Evolutionary conservation across 192 early-diverging fungal species (phyloP), one percentile per base, ranked within the genome.

Genomic region (Rhizophagus sp.): DNA sequence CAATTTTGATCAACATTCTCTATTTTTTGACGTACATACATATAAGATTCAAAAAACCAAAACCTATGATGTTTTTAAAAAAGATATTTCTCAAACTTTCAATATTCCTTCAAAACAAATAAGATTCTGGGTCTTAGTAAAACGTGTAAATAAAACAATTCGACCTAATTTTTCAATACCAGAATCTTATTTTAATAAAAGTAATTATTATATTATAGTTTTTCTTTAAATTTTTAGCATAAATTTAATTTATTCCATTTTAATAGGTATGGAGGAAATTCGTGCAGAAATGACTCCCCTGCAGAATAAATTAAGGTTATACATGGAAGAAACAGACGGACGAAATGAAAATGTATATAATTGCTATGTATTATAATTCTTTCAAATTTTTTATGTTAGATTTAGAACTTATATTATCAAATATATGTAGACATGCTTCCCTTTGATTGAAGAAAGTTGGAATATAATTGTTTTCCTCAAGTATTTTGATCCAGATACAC

Each of bases 71-170:
- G 83, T 78, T 22, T 92, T 90, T 74, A 89, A 91, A 83, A 71
- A 84, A 44, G 80, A 81, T 3, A 82, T 95, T 15, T 88, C 88
- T 19, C 66, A 83, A 36, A 72, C 80, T 36, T 82, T 90, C 62
- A 83, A 85, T 41, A 62, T 90, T 13, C 76, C 88, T 0, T 80
- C 83, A 2, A 89, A 87, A 12, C 83, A 88, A 49, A 87, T 97
- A 68, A 89, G 96, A 12, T 80, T 98, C 69, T 99, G 98, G 98
- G 87, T 88, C 0, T 86, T 98, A 79, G 93, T 95, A 17, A 92
- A 92, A 25, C 91, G 98, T 8, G 91, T 96, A 83, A 99, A 99
- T 87, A 93, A 93, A 83, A 98, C 98, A 4, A 82, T 95, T 33
- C 90, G 98, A 52, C 93, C 94, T 12, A 96, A 98, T 80, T 41